Evolutionary conservation across 805 yeast genomes (phyloP), one percentile per base, ranked within the genome.

Genomic region (Myxozyma melibiosi): DNA sequence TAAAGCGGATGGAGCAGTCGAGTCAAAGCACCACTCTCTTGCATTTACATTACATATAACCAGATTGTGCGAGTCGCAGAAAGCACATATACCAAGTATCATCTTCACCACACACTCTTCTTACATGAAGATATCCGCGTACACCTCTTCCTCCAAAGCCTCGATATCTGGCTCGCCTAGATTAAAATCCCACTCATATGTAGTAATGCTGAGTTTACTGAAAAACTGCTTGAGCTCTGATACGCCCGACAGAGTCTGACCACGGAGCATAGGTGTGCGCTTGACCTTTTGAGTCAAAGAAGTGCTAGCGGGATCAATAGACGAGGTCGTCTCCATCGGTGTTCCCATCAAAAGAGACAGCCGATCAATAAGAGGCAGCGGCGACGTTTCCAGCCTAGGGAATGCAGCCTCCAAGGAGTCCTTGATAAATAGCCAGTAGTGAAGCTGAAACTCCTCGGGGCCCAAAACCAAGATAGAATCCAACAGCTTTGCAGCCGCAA

Each of bases 351-450:
- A 31, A 33, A 60, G 34, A 3, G 77, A 70, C 8, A 81, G 70
- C 57, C 73, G 70, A 57, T 85, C 90, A 24, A 83, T 71, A 13
- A 61, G 27, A 5, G 64, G 63, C n/a, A 61, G 46, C 2, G 59
- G 72, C 69, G 49, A 46, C 39, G 42, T 73, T 56, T 68, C 70
- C 16, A 65, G 60, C 18, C 68, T 72, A 57, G 78, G 76, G 64
- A 76, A 78, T 30, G 80, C 76, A 18, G 85, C 83, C 57, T 83
- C 85, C 16, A 83, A 77, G 16, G 81, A 83, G 65, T 86, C 89
- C 27, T 84, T 78, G 9, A 92, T 80, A 67, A 90, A 94, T 1
- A 94, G 74, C 98, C 98, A 92, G 66, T 90, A 94, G 60, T 81
- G 70, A 70, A 82, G 67, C 71, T 84, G 85, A 76, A 92, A 78